Evolutionary conservation across 148 eudicot species (phyloP), one percentile per base, ranked within the genome.

Genomic region (Diospyros kaki): DNA sequence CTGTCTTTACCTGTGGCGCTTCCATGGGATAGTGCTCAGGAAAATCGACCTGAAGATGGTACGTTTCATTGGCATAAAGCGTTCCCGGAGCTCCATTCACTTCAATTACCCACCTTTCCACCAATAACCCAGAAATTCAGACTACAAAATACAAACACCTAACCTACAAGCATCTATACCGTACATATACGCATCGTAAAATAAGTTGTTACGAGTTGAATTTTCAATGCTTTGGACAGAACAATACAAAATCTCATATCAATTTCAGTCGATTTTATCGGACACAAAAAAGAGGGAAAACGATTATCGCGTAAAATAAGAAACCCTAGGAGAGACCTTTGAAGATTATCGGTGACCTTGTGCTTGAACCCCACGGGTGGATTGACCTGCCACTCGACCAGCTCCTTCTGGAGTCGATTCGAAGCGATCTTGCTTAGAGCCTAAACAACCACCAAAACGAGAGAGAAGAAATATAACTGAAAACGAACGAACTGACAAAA

Each of bases 11-110:
- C 89, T 88, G 89, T 59, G 89, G 91, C 45, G 89, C 87, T 88
- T 88, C 91, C 91, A 88, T 86, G 55, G 91, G 91, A 72, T 85
- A 88, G 80, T 88, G 87, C 69, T 83, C 91, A 43, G 91, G 91
- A 66, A 88, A 88, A 78, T 88, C 87, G 56, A 88, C 87, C 79
- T 88, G 89, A 82, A 85, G 91, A 74, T 84, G 84, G 69, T 75
- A 88, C 5, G 69, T 83, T 71, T 88, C 89, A 70, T 80, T 83
- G 2, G 81, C 78, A 77, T 88, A 88, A 58, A 88, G 54, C 14
- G 91, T 88, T 79, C 86, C 91, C 3, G 86, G 86, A 68, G 89
- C 91, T 78, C 87, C 91, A 71, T 54, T 78, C 65, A 88, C 89
- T 80, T 88, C 89, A 71, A 85, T 84, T 58, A 87, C 72, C 91